Base-by-base conservation (phyloP, 768 basidiomycete species). In the Naganishia onofrii region DNA sequence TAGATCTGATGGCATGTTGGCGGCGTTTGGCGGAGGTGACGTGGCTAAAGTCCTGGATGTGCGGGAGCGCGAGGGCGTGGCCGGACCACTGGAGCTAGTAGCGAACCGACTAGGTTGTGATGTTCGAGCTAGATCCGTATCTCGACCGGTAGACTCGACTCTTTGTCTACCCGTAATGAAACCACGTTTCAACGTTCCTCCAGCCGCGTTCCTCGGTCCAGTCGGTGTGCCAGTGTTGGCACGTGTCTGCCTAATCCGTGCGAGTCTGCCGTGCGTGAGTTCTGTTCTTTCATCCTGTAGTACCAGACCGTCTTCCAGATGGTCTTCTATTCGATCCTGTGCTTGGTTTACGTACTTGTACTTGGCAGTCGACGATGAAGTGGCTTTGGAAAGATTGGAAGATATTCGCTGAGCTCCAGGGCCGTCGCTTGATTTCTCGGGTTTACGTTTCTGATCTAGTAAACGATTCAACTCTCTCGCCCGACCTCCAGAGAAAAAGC, bases 271-370 rank as follows among this genome's bases (percentile, higher is more conserved):
- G 23, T 70, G 66, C 17, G 71, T 77, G 28, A 80, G 66, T 44
- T 80, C 78, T 13, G 69, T 68, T 32, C 74, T 63, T 8, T 75
- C 77, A 58, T 77, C 72, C 31, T 77, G 74, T 17, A 80, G 65
- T 42, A 79, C 73, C 57, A 80, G 60, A 3, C 79, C 79, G 70
- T 80, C 79, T 60, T 80, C 79, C 52, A 80, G 74, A 5, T 72
- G 72, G 28, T 80, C 79, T 58, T 79, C 78, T 15, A 36, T 56
- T 13, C 21, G 65, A 34, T 72, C 71, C 42, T 63, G 38, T 0
- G 60, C 60, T 15, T 42, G 38, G 34, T 19, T 38, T 2, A 63
- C 36, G 21, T 65, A 57, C 42, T 60, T 52, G 17, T 29, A 34
- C 36, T 66, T 68, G 10, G 67, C 58, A 12, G 56, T 67, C 3